Conservation (phyloP, 352 stramenopile genomes). For the Proteromonas lacertae region DNA sequence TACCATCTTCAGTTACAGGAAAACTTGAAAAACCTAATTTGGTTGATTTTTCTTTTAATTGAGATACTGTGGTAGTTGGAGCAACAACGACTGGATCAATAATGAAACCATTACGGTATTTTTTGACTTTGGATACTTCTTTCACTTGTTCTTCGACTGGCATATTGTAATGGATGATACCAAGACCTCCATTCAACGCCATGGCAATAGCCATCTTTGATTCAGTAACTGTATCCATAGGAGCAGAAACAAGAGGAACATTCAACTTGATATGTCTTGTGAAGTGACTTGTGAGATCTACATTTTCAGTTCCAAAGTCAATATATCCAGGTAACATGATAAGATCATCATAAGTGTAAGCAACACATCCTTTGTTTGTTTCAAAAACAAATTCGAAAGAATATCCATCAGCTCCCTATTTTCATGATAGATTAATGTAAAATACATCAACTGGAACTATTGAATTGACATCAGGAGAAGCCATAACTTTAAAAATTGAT, state of each 20-base stretch:
- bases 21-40: conserved; percentile 89
- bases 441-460: too few relatives aligned
- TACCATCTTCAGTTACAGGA: conserved; percentile 84
- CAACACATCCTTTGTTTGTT: not conserved
- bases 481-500: too few relatives aligned
- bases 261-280: conserved; percentile 72
- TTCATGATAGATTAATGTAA: too few relatives aligned
- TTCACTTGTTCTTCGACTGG: conserved; percentile 73
- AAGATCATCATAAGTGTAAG: conserved; percentile 57
- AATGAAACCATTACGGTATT: conserved; percentile 99
- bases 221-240: conserved; percentile 99
- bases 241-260: conserved; percentile 69
- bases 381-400: not conserved
- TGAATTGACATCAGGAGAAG: too few relatives aligned
- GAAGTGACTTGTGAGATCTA: conserved; percentile 58
- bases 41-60: conserved; percentile 71
- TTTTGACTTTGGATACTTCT: conserved; percentile 64
- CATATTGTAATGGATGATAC: conserved; percentile 99
- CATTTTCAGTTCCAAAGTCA: conserved; percentile 57
- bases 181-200: conserved; percentile 88
- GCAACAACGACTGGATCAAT: conserved; percentile 79
- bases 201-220: conserved; percentile 95
- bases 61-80: conserved; percentile 61
- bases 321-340: conserved; percentile 42
- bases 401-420: not conserved